Base-by-base conservation (phyloP, 495 filamentous ascomycete species). In the Endocarpon pusillum region DNA sequence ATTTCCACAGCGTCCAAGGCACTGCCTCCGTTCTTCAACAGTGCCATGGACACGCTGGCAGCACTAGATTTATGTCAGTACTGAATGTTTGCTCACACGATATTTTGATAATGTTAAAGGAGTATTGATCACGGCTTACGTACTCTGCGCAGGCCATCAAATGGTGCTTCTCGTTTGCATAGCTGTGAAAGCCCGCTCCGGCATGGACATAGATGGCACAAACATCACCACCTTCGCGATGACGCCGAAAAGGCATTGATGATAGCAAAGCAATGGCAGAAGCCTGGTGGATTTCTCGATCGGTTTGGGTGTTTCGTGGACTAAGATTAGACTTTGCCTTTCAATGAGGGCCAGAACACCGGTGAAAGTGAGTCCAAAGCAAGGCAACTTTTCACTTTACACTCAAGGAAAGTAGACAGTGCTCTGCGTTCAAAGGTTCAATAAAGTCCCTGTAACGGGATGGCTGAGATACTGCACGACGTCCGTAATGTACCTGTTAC, bases 141-240 rank as follows among this genome's bases (percentile, higher is more conserved):
- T 64, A 96, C 89, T 82, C 73, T 40, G 75, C 73, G 51, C 89
- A 96, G 15, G 83, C 81, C 43, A 76, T 59, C 9, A 96, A 66
- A 49, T 97, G 89, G 23, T 76, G 60, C 11, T 60, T 57, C 48
- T 96, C 84, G 54, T 96, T 94, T 33, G 76, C 66, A 11, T 60
- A 45, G 44, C 81, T 92, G 52, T 97, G 89, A 46, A 78, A 94
- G n/a, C 89, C 89, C 12, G 89, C 89, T 9, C 89, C 89, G 15
- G 86, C 89, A 60, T 97, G 89, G 37, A 96, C 73, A 48, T 93
- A 94, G 21, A 96, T 80, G n/a, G 78, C 79, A 38, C 61, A 67
- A 7, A 68, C 39, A 34, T 70, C 61, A 12, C 61, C 52, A 27
- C 42, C 48, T 29, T 41, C 48, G 34, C 48, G 52, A n/a, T n/a